phyloP scores from a whole-genome alignment of 305 asterid species.

The Solanum hybrid region DNA sequence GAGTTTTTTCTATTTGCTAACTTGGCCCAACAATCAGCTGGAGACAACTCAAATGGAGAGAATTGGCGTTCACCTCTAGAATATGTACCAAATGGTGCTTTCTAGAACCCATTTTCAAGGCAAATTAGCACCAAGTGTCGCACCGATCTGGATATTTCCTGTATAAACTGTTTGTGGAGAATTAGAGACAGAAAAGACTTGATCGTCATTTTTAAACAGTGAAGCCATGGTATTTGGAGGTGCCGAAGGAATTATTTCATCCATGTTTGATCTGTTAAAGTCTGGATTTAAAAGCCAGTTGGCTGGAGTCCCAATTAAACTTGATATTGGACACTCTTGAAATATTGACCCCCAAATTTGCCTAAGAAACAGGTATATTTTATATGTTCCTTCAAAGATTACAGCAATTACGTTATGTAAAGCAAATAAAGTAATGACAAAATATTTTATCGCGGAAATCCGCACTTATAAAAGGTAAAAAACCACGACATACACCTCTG shows the following conservation, averaged over 20 bases:
- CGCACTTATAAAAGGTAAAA: background rate
- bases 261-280: conserved; percentile 31
- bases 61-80: conserved; percentile 38
- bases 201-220: conserved; percentile 71
- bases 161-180: conserved; percentile 32
- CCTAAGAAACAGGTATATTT: background rate
- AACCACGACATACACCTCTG: background rate
- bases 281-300: conserved; percentile 72
- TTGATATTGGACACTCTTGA: no score
- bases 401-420: background rate
- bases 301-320: conserved; percentile 37
- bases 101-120: conserved; percentile 57
- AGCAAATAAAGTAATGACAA: background rate
- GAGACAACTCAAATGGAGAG: conserved; percentile 40
- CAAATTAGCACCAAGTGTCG: conserved; percentile 29
- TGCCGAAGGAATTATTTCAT: conserved; percentile 23
- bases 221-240: conserved; percentile 92
- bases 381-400: background rate
- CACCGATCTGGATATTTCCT: conserved; percentile 29
- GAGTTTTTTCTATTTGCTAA: conserved; percentile 30
- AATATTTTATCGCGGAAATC: no score
- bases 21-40: conserved; percentile 63
- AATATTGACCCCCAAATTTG: background rate
- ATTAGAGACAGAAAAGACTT: conserved; percentile 31
- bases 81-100: conserved; percentile 33